phyloP scores from a whole-genome alignment of 345 rosid species.

The Firmiana major region DNA sequence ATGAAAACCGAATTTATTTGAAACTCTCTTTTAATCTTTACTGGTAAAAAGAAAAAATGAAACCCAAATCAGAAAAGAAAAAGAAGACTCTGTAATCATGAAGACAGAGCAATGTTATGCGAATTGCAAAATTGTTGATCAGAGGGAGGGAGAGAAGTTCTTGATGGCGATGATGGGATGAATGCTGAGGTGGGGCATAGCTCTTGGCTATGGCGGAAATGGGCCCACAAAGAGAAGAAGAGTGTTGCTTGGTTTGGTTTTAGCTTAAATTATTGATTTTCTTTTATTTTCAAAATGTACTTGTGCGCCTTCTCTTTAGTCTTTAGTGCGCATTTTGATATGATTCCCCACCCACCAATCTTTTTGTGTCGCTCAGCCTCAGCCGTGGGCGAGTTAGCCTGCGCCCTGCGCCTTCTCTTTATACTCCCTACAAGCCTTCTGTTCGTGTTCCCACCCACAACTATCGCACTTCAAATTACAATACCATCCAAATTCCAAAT shows the following conservation, averaged over 20 bases:
- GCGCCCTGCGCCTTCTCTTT: neutral
- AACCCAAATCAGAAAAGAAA: constrained; percentile 14
- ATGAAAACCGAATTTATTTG: constrained; percentile 14
- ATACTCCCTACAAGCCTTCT: too few species aligned
- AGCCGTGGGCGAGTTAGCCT: too few species aligned
- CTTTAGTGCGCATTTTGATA: neutral
- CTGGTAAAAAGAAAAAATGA: constrained; percentile 5
- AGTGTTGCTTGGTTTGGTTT: neutral
- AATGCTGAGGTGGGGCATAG: constrained; percentile 40
- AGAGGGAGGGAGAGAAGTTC: constrained; percentile 5
- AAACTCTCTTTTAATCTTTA: constrained; percentile 8
- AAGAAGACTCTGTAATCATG: constrained; percentile 11
- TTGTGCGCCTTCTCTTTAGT: neutral
- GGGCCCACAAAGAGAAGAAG: constrained; percentile 36
- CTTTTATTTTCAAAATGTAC: too few species aligned
- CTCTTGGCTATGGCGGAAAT: constrained; percentile 59
- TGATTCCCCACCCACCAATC: constrained; percentile 13
- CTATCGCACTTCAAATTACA: neutral
- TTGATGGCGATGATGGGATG: constrained; percentile 40
- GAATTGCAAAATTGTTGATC: neutral
- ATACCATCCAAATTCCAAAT: too few species aligned
- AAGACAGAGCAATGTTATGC: constrained; percentile 15
- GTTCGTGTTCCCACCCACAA: neutral
- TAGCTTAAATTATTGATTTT: neutral
- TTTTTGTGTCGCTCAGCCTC: neutral